phyloP scores from a whole-genome alignment of 2,329 filamentous ascomycete species.

The Colletotrichum shisoi region DNA sequence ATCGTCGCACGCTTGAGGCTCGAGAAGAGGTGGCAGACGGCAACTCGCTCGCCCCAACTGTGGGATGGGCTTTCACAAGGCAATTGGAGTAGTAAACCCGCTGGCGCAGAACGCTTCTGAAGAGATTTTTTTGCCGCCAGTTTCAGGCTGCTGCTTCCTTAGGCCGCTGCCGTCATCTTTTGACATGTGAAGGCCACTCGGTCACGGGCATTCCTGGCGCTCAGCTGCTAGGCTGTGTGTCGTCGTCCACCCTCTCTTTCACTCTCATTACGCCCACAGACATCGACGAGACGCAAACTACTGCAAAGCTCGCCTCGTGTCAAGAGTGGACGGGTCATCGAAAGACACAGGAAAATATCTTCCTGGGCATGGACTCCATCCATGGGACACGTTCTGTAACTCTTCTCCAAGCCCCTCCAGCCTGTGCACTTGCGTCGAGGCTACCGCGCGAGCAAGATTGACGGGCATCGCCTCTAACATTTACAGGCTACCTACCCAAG shows the following conservation, averaged over 20 bases:
- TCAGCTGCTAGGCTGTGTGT: no score
- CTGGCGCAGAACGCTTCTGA: slow-evolving; percentile 22
- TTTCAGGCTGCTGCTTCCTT: slow-evolving; percentile 29
- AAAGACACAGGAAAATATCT: slow-evolving; percentile 7
- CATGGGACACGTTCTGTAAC: slow-evolving; percentile 25
- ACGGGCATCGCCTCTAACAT: slow-evolving; percentile 4
- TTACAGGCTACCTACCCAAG: background rate
- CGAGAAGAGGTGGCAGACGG: slow-evolving; percentile 25
- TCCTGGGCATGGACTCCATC: slow-evolving; percentile 24
- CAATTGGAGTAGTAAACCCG: slow-evolving; percentile 15
- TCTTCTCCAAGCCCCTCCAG: slow-evolving; percentile 23
- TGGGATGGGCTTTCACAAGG: slow-evolving; percentile 31
- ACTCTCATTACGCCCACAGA: background rate
- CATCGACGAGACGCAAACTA: slow-evolving; percentile 2
- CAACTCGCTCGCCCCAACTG: slow-evolving; percentile 13
- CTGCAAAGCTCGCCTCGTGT: slow-evolving; percentile 9
- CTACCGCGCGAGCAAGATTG: slow-evolving; percentile 12
- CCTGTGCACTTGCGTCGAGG: slow-evolving; percentile 19
- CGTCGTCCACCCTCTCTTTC: background rate
- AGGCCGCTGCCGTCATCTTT: background rate
- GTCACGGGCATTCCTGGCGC: slow-evolving; percentile 3
- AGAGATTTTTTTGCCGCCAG: slow-evolving; percentile 22
- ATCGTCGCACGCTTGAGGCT: slow-evolving; percentile 4
- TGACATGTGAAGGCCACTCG: slow-evolving; percentile 36
- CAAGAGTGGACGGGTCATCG: slow-evolving; percentile 25